Conservation (phyloP, 2,329 filamentous ascomycete genomes). For the Beauveria sp. region DNA sequence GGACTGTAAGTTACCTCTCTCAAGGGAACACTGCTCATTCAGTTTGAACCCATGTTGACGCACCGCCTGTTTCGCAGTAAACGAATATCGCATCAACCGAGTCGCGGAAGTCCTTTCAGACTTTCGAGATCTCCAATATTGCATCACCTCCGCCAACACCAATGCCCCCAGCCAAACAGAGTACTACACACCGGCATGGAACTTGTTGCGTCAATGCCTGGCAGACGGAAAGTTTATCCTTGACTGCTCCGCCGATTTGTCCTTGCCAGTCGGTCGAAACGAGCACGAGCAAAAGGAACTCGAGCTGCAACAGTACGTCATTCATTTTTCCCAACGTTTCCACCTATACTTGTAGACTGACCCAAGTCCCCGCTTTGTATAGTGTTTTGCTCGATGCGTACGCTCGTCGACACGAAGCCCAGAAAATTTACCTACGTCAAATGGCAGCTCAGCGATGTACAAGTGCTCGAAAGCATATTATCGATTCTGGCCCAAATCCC, state of each 20-base stretch:
- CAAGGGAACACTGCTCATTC: not conserved
- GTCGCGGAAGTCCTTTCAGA: constrained; percentile 56
- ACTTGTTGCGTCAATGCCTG: constrained; percentile 52
- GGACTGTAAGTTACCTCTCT: not conserved
- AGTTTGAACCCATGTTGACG: not conserved
- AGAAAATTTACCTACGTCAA: constrained; percentile 58
- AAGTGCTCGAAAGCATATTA: constrained; percentile 42
- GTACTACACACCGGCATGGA: constrained; percentile 58
- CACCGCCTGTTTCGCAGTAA: constrained; percentile 36
- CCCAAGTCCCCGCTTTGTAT: not conserved
- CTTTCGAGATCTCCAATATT: constrained; percentile 55
- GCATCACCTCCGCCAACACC: constrained; percentile 49
- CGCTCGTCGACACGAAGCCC: constrained; percentile 53
- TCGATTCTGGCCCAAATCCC: constrained; percentile 42
- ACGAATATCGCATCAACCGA: constrained; percentile 50
- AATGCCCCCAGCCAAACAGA: constrained; percentile 49
- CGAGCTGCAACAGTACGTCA: constrained; percentile 52
- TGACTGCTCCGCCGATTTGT: constrained; percentile 54
- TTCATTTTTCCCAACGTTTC: constrained; percentile 4
- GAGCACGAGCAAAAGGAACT: constrained; percentile 54
- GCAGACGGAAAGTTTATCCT: constrained; percentile 58
- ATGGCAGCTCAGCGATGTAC: constrained; percentile 54
- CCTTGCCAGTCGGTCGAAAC: constrained; percentile 45
- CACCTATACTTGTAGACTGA: not conserved
- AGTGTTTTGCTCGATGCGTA: constrained; percentile 55